These are phyloP conservation scores for Spongospora subterranea DNA, from an alignment of 208 protist species.

Conservation along the genomic window DNA sequence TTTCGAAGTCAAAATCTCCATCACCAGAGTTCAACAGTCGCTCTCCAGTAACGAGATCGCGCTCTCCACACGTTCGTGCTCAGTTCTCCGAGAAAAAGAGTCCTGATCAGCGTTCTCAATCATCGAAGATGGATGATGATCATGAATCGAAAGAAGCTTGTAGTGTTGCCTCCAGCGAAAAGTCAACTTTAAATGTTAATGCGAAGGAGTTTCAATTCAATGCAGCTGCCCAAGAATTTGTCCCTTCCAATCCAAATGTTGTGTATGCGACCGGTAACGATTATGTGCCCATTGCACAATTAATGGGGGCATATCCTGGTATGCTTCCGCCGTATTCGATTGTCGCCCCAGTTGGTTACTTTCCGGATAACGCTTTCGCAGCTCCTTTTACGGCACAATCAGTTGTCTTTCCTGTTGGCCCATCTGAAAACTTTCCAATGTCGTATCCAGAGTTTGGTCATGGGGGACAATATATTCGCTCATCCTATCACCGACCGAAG, in stretches of 20 bases:
- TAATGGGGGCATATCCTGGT: too few relatives aligned
- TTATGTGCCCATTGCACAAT: background rate
- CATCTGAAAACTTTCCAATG: too few relatives aligned
- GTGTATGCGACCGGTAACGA: background rate
- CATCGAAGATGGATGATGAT: background rate
- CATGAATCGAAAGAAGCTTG: background rate
- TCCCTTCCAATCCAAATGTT: background rate
- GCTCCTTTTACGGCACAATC: too few relatives aligned
- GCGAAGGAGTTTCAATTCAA: constrained; percentile 32
- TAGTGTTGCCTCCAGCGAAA: background rate
- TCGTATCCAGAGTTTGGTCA: too few relatives aligned
- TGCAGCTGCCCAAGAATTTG: constrained; percentile 21
- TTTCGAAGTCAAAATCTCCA: background rate
- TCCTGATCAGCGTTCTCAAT: background rate
- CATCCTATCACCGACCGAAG: too few relatives aligned
- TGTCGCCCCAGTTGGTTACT: too few relatives aligned
- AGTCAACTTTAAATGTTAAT: background rate
- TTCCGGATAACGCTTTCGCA: too few relatives aligned
- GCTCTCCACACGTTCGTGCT: too few relatives aligned
- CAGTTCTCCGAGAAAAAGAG: background rate
- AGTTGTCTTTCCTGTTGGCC: too few relatives aligned
- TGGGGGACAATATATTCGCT: too few relatives aligned
- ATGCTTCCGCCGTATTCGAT: too few relatives aligned
- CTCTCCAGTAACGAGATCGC: background rate
- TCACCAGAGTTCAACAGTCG: background rate